phyloP scores from a whole-genome alignment of 2,329 filamentous ascomycete species.

The Ceratocystis ficicola region DNA sequence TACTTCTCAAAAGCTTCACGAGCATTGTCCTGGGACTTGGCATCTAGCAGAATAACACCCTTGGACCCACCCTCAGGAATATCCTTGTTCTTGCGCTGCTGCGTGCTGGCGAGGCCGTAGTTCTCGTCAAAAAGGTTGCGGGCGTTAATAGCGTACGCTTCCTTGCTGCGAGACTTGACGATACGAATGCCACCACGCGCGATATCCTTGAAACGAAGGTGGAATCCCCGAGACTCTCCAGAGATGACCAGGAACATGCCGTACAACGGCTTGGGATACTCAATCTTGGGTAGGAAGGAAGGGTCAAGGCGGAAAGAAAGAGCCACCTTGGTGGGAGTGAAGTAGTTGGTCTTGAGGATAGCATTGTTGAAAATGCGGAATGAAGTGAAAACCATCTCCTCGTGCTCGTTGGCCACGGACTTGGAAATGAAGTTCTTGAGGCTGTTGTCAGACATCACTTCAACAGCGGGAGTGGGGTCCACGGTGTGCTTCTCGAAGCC shows the following conservation, averaged over 20 bases:
- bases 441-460: slow-evolving; percentile 62
- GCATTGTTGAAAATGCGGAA: slow-evolving; percentile 92
- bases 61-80: slow-evolving; percentile 97
- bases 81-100: slow-evolving; percentile 99
- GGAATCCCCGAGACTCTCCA: slow-evolving; percentile 92
- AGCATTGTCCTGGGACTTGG: slow-evolving; percentile 86
- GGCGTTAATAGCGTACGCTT: slow-evolving; percentile 92
- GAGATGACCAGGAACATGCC: slow-evolving; percentile 99
- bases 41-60: slow-evolving; percentile 88
- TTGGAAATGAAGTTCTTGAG: slow-evolving; percentile 64
- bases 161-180: slow-evolving; percentile 92
- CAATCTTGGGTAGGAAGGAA: slow-evolving; percentile 73
- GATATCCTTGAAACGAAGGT: slow-evolving; percentile 93
- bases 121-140: slow-evolving; percentile 97
- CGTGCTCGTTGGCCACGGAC: slow-evolving; percentile 82
- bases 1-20: slow-evolving; percentile 96
- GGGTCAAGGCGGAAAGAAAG: slow-evolving; percentile 91
- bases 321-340: slow-evolving; percentile 93
- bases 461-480: slow-evolving; percentile 41
- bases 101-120: slow-evolving; percentile 93
- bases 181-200: slow-evolving; percentile 95
- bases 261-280: slow-evolving; percentile 87
- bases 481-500: slow-evolving; percentile 41
- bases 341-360: slow-evolving; percentile 95
- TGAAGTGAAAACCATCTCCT: slow-evolving; percentile 94